Conservation (phyloP, 805 yeast species). For the Dipodascus geniculatus region DNA sequence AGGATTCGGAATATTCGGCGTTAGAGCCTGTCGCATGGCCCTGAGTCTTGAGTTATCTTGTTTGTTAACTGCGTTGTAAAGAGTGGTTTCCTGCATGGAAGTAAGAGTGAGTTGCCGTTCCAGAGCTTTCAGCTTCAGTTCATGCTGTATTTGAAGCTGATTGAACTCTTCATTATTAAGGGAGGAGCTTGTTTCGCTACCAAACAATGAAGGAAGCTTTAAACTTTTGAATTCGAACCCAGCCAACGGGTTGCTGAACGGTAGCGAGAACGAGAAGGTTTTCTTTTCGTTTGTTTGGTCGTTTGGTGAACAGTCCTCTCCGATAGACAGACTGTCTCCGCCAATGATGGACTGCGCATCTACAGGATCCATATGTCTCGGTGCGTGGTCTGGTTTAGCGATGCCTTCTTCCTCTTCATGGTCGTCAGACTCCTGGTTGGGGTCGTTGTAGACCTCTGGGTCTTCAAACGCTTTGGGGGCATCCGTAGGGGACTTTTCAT, state of each 20-base stretch:
- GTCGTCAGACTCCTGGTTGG: not conserved
- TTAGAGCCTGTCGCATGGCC: conserved; percentile 56
- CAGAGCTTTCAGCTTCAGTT: conserved; percentile 19
- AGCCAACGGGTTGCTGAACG: conserved; percentile 38
- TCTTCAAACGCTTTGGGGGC: not conserved
- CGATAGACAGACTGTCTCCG: not conserved
- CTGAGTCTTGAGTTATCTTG: conserved; percentile 55
- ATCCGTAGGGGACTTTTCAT: not conserved
- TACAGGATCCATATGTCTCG: not conserved
- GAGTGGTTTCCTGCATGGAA: conserved; percentile 51
- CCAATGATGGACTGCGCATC: not conserved
- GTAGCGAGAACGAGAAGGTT: conserved; percentile 36
- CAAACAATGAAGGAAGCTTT: conserved; percentile 2
- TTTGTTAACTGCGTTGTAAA: conserved; percentile 38
- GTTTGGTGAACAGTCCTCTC: too few relatives aligned
- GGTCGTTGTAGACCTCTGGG: not conserved
- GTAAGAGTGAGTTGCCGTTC: conserved; percentile 33
- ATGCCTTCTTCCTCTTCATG: not conserved
- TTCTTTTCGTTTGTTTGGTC: conserved; percentile 8
- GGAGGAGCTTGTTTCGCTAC: conserved; percentile 1
- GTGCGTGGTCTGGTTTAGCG: not conserved
- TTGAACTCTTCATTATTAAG: conserved; percentile 1
- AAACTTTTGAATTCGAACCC: conserved; percentile 19
- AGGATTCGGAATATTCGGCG: conserved; percentile 33
- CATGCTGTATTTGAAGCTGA: conserved; percentile 7